Evolutionary conservation across 2,329 filamentous ascomycete species (phyloP).

Genomic region (Diaporthe helianthi): DNA sequence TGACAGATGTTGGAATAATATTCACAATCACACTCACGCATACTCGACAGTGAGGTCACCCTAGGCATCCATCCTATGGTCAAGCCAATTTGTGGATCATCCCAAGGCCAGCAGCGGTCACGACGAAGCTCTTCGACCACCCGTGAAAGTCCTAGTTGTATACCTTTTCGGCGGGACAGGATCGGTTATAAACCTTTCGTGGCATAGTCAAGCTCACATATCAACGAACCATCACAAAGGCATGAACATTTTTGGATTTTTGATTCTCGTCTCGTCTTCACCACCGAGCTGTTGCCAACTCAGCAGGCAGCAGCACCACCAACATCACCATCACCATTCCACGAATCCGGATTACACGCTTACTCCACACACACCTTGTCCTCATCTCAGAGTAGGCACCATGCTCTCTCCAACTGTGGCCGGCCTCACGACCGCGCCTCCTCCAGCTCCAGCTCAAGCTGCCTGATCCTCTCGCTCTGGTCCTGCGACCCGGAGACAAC

Average conservation of each 20-base stretch:
- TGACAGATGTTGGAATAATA: no score
- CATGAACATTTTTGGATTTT: slow-evolving; percentile 16
- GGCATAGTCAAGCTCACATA: background rate
- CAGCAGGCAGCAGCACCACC: background rate
- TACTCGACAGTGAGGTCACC: no score
- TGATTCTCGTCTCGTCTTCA: background rate
- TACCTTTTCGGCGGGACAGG: no score
- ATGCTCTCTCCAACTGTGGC: background rate
- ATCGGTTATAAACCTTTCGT: no score
- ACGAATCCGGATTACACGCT: slow-evolving; percentile 10
- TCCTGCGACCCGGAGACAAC: slow-evolving; percentile 66
- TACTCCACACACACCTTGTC: background rate
- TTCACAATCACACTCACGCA: background rate
- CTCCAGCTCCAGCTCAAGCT: slow-evolving; percentile 72
- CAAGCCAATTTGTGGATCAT: background rate
- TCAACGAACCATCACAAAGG: background rate
- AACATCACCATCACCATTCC: background rate
- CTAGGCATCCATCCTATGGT: no score
- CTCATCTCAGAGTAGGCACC: background rate
- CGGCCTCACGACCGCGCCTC: slow-evolving; percentile 62
- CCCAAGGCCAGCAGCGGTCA: background rate
- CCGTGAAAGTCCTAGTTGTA: background rate
- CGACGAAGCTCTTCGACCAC: background rate
- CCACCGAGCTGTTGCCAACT: background rate
- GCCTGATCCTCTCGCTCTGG: slow-evolving; percentile 72